Evolutionary conservation across 2,329 filamentous ascomycete genomes (phyloP).

Genomic region (Pseudogymnoascus sp.): DNA sequence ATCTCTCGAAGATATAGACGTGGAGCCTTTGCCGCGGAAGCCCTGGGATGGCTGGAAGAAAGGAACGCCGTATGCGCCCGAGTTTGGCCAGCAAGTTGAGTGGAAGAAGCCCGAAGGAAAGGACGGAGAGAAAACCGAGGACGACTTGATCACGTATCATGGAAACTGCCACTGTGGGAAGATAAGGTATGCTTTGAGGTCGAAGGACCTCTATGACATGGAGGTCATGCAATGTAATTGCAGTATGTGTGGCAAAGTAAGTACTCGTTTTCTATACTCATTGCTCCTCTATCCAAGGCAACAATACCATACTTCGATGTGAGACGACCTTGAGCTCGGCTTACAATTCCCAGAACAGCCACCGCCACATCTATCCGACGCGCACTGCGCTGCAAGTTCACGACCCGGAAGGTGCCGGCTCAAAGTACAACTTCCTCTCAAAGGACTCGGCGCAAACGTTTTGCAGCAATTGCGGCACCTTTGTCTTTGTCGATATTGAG

Average conservation of each 20-base stretch:
- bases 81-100: neutral
- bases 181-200: constrained; percentile 20
- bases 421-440: constrained; percentile 19
- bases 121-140: neutral
- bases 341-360: constrained; percentile 18
- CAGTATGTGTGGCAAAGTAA: constrained; percentile 24
- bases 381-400: constrained; percentile 13
- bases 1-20: constrained; percentile 12
- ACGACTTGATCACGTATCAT: constrained; percentile 17
- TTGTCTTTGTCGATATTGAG: constrained; percentile 21
- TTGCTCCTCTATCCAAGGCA: neutral
- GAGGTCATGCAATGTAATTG: constrained; percentile 25
- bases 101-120: neutral
- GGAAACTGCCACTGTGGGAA: constrained; percentile 27
- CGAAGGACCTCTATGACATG: constrained; percentile 20
- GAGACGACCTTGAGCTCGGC: neutral
- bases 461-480: constrained; percentile 20
- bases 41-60: constrained; percentile 6
- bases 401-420: constrained; percentile 16
- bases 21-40: neutral
- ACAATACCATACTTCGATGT: neutral
- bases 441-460: constrained; percentile 21
- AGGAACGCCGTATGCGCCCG: neutral
- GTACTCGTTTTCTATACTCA: neutral
- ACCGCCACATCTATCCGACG: constrained; percentile 22